Evolutionary conservation across 768 basidiomycete species (phyloP), one percentile per base, ranked within the genome.

Genomic region (Leucosporidium scottii): DNA sequence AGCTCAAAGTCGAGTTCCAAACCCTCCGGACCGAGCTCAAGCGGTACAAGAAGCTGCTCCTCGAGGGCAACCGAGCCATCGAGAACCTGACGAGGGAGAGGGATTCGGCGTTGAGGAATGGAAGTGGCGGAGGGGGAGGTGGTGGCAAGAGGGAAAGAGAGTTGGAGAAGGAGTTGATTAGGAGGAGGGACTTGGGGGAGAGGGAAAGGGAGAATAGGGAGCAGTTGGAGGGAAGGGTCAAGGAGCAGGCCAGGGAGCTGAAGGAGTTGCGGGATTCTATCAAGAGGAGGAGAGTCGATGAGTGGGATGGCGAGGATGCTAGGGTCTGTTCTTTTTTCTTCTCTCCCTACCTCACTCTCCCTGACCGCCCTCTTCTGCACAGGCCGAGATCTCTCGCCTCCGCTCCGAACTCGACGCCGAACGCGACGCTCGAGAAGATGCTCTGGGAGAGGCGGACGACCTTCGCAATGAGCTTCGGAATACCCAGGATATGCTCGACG

Each of bases 331-430:
- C 13, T 36, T 31, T 10, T 23, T 34, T 44, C 39, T 17, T 10
- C 39, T 44, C 39, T 44, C 15, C 13, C 39, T 8, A 10, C 39
- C 39, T 44, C 39, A 3, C n/a, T 21, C n/a, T 9, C 18, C 21
- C 36, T 23, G 28, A 9, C 36, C 23, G 15, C 18, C 7, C 30
- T 9, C 0, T 12, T 10, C 39, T 10, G 12, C 10, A 18, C 47
- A 75, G 68, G 68, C 70, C 34, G 91, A 93, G 78, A 85, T 92
- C 60, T 86, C 89, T 47, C 82, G 86, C 12, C 79, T 93, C 50
- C 82, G 83, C 44, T 83, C 85, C 20, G 85, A 87, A 27, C 82
- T 91, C 36, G 82, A 81, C 6, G 80, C 77, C 18, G 80, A 81
- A 64, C 75, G 87, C 34, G 84, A 86, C 23, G 86, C 86, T 48